These are phyloP conservation scores for Daldinia decipiens DNA, from an alignment of 495 filamentous ascomycete species.

Conservation along the genomic window DNA sequence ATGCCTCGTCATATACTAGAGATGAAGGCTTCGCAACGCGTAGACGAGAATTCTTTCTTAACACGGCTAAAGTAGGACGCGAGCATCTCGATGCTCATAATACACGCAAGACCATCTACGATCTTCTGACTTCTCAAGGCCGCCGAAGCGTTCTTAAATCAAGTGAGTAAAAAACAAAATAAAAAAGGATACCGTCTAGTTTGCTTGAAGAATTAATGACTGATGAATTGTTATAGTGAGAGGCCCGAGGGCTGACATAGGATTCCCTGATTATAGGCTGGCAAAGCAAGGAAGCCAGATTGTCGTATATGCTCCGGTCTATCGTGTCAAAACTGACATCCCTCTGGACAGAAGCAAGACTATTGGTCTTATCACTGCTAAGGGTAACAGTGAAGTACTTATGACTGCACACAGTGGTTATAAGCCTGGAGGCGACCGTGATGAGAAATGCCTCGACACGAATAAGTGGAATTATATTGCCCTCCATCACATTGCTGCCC, in stretches of 20 bases:
- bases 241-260: conserved; percentile 30
- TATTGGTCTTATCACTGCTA: conserved; percentile 35
- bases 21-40: conserved; percentile 31
- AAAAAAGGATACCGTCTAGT: neutral
- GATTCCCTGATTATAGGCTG: conserved; percentile 32
- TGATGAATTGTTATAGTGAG: conserved; percentile 10
- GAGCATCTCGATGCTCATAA: conserved; percentile 20
- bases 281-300: conserved; percentile 39
- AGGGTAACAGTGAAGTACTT: conserved; percentile 25
- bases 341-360: conserved; percentile 39
- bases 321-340: conserved; percentile 33
- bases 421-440: conserved; percentile 17
- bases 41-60: conserved; percentile 22
- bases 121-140: conserved; percentile 27
- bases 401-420: conserved; percentile 39
- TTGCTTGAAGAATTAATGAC: neutral
- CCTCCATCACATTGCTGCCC: conserved; percentile 24
- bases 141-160: conserved; percentile 25
- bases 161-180: conserved; percentile 7
- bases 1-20: conserved; percentile 27
- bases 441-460: conserved; percentile 35
- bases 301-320: conserved; percentile 30
- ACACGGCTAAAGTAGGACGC: conserved; percentile 14
- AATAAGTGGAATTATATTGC: conserved; percentile 37
- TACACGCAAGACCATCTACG: conserved; percentile 19